Evolutionary conservation across 345 rosid genomes (phyloP).

Genomic region (Arabidopsis arenosa): DNA sequence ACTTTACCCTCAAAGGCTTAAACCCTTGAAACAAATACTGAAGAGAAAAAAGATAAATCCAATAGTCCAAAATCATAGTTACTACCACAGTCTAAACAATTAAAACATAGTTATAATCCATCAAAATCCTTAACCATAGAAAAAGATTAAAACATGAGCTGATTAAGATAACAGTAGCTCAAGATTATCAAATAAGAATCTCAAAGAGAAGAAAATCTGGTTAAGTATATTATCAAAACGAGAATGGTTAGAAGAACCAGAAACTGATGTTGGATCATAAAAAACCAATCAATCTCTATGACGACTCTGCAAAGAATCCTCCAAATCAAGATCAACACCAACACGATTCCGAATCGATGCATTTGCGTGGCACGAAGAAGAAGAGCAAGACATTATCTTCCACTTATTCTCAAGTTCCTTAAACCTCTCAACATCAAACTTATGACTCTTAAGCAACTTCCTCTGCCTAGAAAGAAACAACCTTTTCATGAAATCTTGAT

Average conservation of each 20-base stretch:
- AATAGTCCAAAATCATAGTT: not conserved
- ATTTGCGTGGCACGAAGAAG: slow-evolving; percentile 49
- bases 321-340: slow-evolving; percentile 72
- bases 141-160: not conserved
- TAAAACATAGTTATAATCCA: too few relatives aligned
- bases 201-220: not conserved
- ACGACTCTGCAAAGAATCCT: slow-evolving; percentile 62
- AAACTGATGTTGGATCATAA: too few relatives aligned
- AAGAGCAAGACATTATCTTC: slow-evolving; percentile 41
- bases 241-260: not conserved
- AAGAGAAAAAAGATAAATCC: not conserved
- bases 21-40: not conserved
- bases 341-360: slow-evolving; percentile 62
- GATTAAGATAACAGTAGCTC: slow-evolving; percentile 7
- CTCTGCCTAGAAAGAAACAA: slow-evolving; percentile 86
- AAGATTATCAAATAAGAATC: slow-evolving; percentile 18
- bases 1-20: not conserved
- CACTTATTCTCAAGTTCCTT: slow-evolving; percentile 74
- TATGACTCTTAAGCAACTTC: slow-evolving; percentile 63
- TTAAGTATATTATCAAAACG: slow-evolving; percentile 14
- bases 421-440: slow-evolving; percentile 70
- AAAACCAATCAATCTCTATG: slow-evolving; percentile 49
- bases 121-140: not conserved
- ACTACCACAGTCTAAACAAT: not conserved
- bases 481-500: slow-evolving; percentile 95